A percentile compares a stretch with the other conserved stretches of the same genome.
Conservation (phyloP, 768 basidiomycete genomes). For the Lactarius quietus region DNA sequence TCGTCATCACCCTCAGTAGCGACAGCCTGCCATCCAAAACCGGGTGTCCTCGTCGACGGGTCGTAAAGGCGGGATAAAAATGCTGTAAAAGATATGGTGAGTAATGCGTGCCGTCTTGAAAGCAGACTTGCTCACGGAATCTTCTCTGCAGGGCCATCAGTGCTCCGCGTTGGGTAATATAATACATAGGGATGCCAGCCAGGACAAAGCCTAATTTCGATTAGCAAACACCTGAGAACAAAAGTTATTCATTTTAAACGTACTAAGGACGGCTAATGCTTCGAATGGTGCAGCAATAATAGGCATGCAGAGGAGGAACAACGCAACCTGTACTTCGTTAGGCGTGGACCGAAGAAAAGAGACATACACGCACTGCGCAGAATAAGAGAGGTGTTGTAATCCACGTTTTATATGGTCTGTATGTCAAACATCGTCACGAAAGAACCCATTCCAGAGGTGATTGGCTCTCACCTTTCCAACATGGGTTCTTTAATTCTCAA, state of each 20-base stretch:
- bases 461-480: constrained; percentile 59
- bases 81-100: constrained; percentile 32
- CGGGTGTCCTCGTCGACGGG: constrained; percentile 40
- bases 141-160: constrained; percentile 36
- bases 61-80: constrained; percentile 48
- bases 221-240: constrained; percentile 4
- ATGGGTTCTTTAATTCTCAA: constrained; percentile 87
- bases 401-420: constrained; percentile 91
- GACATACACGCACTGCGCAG: constrained; percentile 59
- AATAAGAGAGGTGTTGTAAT: constrained; percentile 87
- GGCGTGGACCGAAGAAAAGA: background rate
- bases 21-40: constrained; percentile 74
- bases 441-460: background rate
- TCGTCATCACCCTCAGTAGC: constrained; percentile 65
- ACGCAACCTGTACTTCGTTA: constrained; percentile 55
- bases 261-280: constrained; percentile 83
- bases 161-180: constrained; percentile 58
- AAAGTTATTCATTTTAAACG: constrained; percentile 31
- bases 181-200: constrained; percentile 79
- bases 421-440: constrained; percentile 9
- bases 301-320: constrained; percentile 92
- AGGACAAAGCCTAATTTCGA: constrained; percentile 61
- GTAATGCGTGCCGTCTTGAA: constrained; percentile 12
- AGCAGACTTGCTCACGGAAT: constrained; percentile 24
- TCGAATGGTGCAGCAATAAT: constrained; percentile 89